Base-by-base conservation (phyloP, 2,329 filamentous ascomycete genomes). In the Aphanocladium album region DNA sequence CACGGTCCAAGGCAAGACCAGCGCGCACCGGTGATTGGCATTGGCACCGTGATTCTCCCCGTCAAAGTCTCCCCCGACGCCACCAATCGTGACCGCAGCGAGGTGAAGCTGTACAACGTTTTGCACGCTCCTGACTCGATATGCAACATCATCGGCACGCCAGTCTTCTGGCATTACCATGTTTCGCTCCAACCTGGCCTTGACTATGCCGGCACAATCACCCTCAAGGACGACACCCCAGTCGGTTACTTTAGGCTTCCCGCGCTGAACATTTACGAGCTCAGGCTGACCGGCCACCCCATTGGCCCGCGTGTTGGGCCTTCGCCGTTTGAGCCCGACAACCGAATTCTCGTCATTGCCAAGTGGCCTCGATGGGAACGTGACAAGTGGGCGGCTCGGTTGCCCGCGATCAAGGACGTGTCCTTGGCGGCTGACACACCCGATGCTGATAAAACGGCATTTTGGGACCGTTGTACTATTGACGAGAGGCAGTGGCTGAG, bases 61-160 rank as follows among this genome's bases (percentile, higher is more conserved):
- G 35, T 53, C 51, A 53, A 53, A 19, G 14, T n/a, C 11, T 23
- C 14, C 1, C 51, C 51, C 12, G 19, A 41, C 0, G 14, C n/a
- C 5, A 27, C 4, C n/a, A 14, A 39, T 33, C 39, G 11, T 19
- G 30, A n/a, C 3, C 23, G 43, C 19, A 16, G 23, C 25, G 39
- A 17, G n/a, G 1, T 62, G 8, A 52, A 30, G 35, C 51, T 62
- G 6, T 49, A 21, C 35, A 60, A 62, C 37, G 60, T 57, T 23
- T 45, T 62, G 3, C 60, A 62, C 30, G 25, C 30, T 35, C 60
- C 60, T 8, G 3, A 14, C 14, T n/a, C 17, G 30, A 1, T 60
- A 12, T 62, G 60, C 37, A 62, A 62, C 35, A 49, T 62, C 12
- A 33, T 62, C 41, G 60, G 60, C 17, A 11, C 9, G 23, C 55